phyloP scores from a whole-genome alignment of 768 basidiomycete species.

The Thelephora aurantiotincta region DNA sequence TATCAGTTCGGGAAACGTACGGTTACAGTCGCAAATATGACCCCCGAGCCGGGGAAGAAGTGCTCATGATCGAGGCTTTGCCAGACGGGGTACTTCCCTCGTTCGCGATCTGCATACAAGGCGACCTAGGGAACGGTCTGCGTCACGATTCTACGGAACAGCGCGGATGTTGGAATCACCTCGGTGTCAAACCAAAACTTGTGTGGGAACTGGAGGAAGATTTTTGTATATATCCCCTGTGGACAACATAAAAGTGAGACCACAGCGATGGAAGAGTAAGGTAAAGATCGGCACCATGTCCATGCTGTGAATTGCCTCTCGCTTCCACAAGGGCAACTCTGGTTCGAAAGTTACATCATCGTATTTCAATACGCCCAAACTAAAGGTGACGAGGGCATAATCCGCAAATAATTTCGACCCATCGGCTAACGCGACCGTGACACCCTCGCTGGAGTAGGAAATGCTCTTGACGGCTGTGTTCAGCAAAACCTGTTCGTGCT shows the following conservation, averaged over 20 bases:
- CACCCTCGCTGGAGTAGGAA: slow-evolving; percentile 28
- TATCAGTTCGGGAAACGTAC: slow-evolving; percentile 11
- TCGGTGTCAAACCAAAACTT: slow-evolving; percentile 44
- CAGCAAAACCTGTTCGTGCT: slow-evolving; percentile 29
- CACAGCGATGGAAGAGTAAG: neutral
- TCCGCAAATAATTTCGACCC: slow-evolving; percentile 33
- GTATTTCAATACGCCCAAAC: slow-evolving; percentile 55
- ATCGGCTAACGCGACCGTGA: slow-evolving; percentile 30
- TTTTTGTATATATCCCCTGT: slow-evolving; percentile 53
- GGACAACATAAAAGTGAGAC: too few relatives aligned
- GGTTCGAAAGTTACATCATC: slow-evolving; percentile 44
- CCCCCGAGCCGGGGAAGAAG: slow-evolving; percentile 40
- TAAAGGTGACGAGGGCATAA: slow-evolving; percentile 55
- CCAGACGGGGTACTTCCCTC: slow-evolving; percentile 51
- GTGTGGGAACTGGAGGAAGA: slow-evolving; percentile 45
- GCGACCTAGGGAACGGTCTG: slow-evolving; percentile 21
- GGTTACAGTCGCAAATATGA: slow-evolving; percentile 33
- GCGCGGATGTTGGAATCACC: slow-evolving; percentile 13
- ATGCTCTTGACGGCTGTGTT: slow-evolving; percentile 37
- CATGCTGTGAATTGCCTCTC: slow-evolving; percentile 48
- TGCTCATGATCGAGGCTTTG: slow-evolving; percentile 38
- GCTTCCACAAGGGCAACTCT: slow-evolving; percentile 39
- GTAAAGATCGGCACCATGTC: slow-evolving; percentile 28
- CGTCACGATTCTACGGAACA: neutral
- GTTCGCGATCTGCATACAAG: slow-evolving; percentile 35